These are phyloP conservation scores for Skeletonema menzelii DNA, from an alignment of 108 stramenopile species.

Conservation along the genomic window DNA sequence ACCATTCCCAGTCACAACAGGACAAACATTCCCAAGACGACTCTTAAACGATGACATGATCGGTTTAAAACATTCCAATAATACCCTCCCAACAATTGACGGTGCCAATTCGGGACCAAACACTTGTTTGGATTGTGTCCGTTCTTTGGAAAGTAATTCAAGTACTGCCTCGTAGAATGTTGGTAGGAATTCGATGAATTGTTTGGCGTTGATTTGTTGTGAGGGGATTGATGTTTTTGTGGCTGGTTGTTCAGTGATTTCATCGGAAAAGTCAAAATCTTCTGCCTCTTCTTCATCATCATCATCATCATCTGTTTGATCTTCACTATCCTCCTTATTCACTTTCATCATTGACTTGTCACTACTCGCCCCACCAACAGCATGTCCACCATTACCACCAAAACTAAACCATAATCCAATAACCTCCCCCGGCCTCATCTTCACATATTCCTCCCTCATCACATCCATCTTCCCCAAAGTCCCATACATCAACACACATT, in stretches of 20 bases:
- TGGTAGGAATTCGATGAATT: constrained; percentile 73
- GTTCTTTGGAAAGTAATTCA: constrained; percentile 63
- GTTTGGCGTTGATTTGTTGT: constrained; percentile 11
- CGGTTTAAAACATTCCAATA: constrained; percentile 75
- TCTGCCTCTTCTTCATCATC: constrained; percentile 25
- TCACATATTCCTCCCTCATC: constrained; percentile 80
- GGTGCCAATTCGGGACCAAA: constrained; percentile 75
- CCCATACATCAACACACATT: constrained; percentile 74
- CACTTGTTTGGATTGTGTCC: constrained; percentile 62
- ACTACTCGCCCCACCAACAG: neutral
- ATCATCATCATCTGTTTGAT: constrained; percentile 14
- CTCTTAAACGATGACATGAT: constrained; percentile 67
- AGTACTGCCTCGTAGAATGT: constrained; percentile 75
- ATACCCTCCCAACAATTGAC: constrained; percentile 59
- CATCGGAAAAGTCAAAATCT: constrained; percentile 44
- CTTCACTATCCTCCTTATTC: neutral
- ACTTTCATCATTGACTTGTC: neutral
- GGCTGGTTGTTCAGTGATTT: neutral
- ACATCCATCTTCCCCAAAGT: constrained; percentile 71
- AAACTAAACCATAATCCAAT: constrained; percentile 77
- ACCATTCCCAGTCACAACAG: constrained; percentile 25
- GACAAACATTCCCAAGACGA: constrained; percentile 60
- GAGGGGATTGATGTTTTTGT: neutral
- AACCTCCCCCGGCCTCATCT: constrained; percentile 60
- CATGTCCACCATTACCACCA: constrained; percentile 20